Base-by-base conservation (phyloP, 2,329 filamentous ascomycete genomes). In the Monilinia fructicola region DNA sequence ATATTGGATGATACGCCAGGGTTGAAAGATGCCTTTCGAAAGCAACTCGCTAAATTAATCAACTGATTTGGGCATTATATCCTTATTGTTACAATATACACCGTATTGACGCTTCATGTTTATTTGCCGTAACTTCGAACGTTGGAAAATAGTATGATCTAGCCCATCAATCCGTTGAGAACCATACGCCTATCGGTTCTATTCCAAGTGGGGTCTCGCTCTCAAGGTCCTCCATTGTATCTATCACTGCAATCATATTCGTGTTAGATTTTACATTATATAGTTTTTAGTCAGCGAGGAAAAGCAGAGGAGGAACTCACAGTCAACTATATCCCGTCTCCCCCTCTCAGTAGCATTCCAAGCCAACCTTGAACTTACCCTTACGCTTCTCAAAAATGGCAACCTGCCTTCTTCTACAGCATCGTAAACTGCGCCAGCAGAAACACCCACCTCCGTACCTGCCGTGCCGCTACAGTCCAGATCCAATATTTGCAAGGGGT, bases 401-500 rank as follows among this genome's bases (percentile, higher is more conserved):
- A 77, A 63, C 16, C 67, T 64, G 1, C 67, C 72, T 14, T 70
- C 64, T 56, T 76, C 73, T 18, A 76, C 70, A 14, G 74, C 72
- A 46, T 74, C 67, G 65, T 73, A 77, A 6, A 77, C 66, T 10
- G 58, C 56, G 10, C 53, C 54, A 0, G 75, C 65, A 42, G 54
- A 69, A 31, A 75, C 65, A 21, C 67, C 69, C 3, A 76, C 69
- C 18, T 76, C 73, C 23, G 71, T 65, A 16, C 67, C 70, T 0
- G 75, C 72, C 21, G 69, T 69, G 4, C 70, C 70, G 23, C 73
- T 74, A 50, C 74, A 76, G 62, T 76, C 75, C 11, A 77, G 59
- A 66, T 77, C 75, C n/a, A 77, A 56, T 38, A 75, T 74, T 11
- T 65, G 68, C 14, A 77, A 61, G 4, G 74, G 71, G 62, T 75